These are phyloP conservation scores for Pistacia vera DNA, from an alignment of 345 rosid species.

Conservation along the genomic window DNA sequence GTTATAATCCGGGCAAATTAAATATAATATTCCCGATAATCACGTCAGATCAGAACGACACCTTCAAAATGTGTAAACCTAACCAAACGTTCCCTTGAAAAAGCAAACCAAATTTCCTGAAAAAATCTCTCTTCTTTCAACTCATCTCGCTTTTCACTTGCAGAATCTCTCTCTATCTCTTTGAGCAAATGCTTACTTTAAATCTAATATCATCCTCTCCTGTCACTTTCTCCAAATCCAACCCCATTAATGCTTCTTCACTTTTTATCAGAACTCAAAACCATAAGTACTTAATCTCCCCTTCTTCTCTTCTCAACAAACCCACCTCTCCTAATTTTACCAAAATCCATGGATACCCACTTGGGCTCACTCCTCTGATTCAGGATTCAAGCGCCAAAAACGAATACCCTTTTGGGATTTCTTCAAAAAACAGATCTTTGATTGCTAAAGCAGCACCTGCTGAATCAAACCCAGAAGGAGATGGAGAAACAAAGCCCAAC, in stretches of 20 bases:
- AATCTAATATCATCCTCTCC: constrained; percentile 49
- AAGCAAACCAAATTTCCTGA: not conserved
- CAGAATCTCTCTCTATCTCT: constrained; percentile 15
- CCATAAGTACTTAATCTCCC: constrained; percentile 21
- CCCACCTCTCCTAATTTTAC: constrained; percentile 23
- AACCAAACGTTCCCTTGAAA: not conserved
- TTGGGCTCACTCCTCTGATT: constrained; percentile 47
- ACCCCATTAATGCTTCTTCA: constrained; percentile 29
- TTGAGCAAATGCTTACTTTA: constrained; percentile 49
- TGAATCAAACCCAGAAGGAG: constrained; percentile 51
- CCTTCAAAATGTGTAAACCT: too few relatives aligned
- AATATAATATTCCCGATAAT: not conserved
- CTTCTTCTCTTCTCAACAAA: constrained; percentile 32
- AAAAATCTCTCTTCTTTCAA: not conserved
- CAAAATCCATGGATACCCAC: constrained; percentile 33
- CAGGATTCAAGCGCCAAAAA: constrained; percentile 29
- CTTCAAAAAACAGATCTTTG: constrained; percentile 38
- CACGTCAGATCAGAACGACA: not conserved
- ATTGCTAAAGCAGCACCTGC: constrained; percentile 54
- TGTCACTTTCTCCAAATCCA: constrained; percentile 48
- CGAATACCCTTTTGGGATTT: constrained; percentile 27
- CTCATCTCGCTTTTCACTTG: constrained; percentile 14
- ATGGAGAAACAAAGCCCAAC: constrained; percentile 35
- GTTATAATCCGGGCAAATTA: not conserved
- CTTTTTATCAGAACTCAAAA: constrained; percentile 34